Evolutionary conservation across 495 filamentous ascomycete species (phyloP).

Genomic region (Aspergillus heteromorphus): DNA sequence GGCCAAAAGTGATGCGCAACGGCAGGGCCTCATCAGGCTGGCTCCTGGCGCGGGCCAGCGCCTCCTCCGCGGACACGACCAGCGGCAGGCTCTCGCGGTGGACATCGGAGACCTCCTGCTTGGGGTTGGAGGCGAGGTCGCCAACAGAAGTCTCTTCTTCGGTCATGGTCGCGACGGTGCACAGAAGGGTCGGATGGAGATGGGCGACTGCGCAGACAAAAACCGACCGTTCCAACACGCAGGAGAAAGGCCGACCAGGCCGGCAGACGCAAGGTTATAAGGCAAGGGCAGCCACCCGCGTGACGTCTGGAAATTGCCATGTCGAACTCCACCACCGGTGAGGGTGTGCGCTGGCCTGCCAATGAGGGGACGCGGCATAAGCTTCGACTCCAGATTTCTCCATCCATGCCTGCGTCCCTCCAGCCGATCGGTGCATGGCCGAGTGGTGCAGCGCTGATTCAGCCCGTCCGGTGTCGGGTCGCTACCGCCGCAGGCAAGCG

Average conservation of each 20-base stretch:
- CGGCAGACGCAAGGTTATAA: background rate
- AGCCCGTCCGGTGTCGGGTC: background rate
- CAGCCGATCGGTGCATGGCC: background rate
- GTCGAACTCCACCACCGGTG: background rate
- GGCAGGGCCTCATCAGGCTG: slow-evolving; percentile 23
- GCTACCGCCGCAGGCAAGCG: background rate
- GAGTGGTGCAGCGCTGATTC: background rate
- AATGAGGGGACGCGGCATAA: background rate
- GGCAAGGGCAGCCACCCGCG: background rate
- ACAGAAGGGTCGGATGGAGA: background rate
- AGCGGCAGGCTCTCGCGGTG: slow-evolving; percentile 13
- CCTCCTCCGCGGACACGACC: slow-evolving; percentile 24
- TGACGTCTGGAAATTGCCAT: background rate
- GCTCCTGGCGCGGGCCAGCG: slow-evolving; percentile 21
- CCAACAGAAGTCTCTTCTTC: background rate
- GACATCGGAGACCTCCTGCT: slow-evolving; percentile 10
- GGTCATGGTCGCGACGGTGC: background rate
- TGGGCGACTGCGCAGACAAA: background rate
- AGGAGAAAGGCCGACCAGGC: background rate
- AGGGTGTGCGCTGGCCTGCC: background rate
- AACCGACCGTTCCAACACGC: background rate
- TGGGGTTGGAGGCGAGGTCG: background rate
- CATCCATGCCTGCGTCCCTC: background rate
- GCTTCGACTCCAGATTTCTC: background rate
- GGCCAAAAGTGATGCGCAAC: slow-evolving; percentile 30